Conservation (phyloP, 768 basidiomycete species). For the Russula virescens region DNA sequence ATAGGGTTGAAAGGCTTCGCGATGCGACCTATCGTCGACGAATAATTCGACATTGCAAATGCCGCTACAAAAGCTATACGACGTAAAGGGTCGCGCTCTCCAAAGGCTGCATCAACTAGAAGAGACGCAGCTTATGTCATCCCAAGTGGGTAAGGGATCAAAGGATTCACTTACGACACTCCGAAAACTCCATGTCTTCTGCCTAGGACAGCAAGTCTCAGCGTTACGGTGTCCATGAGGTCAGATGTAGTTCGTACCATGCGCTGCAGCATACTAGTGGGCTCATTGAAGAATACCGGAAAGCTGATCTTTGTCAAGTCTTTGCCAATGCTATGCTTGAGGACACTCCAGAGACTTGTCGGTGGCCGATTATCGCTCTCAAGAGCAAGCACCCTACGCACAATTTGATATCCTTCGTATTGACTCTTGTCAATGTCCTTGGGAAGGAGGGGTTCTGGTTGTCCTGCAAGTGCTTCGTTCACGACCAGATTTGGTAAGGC, state of each 20-base stretch:
- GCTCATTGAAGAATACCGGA: constrained; percentile 90
- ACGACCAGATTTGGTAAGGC: constrained; percentile 72
- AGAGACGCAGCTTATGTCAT: neutral
- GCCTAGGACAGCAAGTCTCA: constrained; percentile 37
- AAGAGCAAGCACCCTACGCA: constrained; percentile 58
- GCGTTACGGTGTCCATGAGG: neutral
- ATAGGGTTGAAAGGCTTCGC: constrained; percentile 98
- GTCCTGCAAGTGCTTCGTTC: constrained; percentile 53
- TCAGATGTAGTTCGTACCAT: constrained; percentile 47
- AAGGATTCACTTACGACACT: constrained; percentile 59
- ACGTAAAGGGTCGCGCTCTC: constrained; percentile 67
- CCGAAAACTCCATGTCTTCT: constrained; percentile 97
- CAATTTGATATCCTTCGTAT: constrained; percentile 62
- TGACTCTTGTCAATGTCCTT: constrained; percentile 37
- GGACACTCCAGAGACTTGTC: constrained; percentile 88
- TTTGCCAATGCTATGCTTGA: constrained; percentile 95
- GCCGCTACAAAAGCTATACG: constrained; percentile 91
- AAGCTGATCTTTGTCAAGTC: constrained; percentile 95
- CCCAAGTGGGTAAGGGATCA: neutral
- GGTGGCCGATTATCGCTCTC: constrained; percentile 74
- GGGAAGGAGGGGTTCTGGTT: constrained; percentile 33
- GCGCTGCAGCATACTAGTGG: constrained; percentile 93
- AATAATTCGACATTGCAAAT: constrained; percentile 98
- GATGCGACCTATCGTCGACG: constrained; percentile 91
- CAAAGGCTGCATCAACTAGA: constrained; percentile 77